These are phyloP conservation scores for Solanum aculeatissimum DNA, from an alignment of 305 asterid genomes.

Conservation along the genomic window DNA sequence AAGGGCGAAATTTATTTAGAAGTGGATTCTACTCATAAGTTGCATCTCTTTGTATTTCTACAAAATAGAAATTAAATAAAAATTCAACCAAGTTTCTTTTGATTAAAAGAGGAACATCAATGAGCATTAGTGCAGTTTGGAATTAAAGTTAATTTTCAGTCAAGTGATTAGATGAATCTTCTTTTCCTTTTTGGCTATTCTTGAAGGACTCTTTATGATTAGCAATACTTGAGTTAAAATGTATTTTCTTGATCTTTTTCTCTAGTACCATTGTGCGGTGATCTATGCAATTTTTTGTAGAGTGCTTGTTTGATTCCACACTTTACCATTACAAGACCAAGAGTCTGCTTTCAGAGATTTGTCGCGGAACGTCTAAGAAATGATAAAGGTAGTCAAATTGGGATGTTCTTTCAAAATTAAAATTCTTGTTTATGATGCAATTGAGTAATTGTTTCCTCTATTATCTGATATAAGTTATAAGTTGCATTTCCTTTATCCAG, in stretches of 20 bases:
- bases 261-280: not conserved
- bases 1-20: not conserved
- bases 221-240: not conserved
- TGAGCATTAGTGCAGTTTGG: not conserved
- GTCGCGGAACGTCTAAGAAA: slow-evolving; percentile 6
- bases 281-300: not conserved
- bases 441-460: not conserved
- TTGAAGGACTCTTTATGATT: not conserved
- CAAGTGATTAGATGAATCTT: not conserved
- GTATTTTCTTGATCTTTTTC: not conserved
- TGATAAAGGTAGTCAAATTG: slow-evolving; percentile 23
- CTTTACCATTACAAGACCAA: slow-evolving; percentile 5
- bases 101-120: not conserved
- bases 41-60: not conserved
- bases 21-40: not conserved
- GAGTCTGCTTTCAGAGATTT: slow-evolving; percentile 8
- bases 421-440: not conserved
- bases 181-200: not conserved
- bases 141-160: not conserved
- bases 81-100: not conserved
- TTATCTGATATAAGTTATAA: not conserved
- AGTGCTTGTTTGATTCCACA: not conserved
- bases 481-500: not conserved
- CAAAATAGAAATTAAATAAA: not conserved
- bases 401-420: not conserved